These are phyloP conservation scores for Neonectria coccinea DNA, from an alignment of 2,329 filamentous ascomycete species.

Conservation along the genomic window DNA sequence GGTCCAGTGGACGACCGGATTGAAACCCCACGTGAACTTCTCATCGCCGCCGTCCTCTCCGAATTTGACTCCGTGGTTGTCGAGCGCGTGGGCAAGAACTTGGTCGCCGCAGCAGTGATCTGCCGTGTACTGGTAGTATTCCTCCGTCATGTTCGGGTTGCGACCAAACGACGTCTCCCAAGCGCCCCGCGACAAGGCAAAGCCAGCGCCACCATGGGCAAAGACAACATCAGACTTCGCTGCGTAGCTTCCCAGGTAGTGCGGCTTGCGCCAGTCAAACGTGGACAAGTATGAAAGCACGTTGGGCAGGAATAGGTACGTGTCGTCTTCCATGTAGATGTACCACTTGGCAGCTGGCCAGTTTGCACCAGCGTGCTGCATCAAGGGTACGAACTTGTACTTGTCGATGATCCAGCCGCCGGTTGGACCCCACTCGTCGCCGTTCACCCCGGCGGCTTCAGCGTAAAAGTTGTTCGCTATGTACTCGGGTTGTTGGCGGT, in stretches of 20 bases:
- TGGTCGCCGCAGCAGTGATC: slow-evolving; percentile 45
- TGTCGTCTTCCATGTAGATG: slow-evolving; percentile 44
- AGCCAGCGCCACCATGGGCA: slow-evolving; percentile 43
- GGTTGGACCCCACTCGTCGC: slow-evolving; percentile 40
- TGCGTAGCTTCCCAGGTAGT: slow-evolving; percentile 43
- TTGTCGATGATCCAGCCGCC: slow-evolving; percentile 46
- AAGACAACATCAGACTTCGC: slow-evolving; percentile 42
- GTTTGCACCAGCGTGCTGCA: slow-evolving; percentile 40
- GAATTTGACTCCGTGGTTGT: slow-evolving; percentile 38
- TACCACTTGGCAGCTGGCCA: slow-evolving; percentile 44
- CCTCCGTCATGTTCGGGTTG: slow-evolving; percentile 32
- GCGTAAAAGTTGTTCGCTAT: slow-evolving; percentile 40
- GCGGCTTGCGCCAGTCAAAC: slow-evolving; percentile 37
- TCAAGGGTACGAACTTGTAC: slow-evolving; percentile 44
- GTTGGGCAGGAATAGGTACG: slow-evolving; percentile 42
- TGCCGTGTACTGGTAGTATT: slow-evolving; percentile 40
- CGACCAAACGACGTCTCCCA: slow-evolving; percentile 42
- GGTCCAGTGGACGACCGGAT: slow-evolving; percentile 41
- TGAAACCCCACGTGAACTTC: slow-evolving; percentile 44
- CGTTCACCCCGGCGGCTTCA: slow-evolving; percentile 37
- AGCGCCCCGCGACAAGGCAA: slow-evolving; percentile 40
- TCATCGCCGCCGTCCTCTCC: slow-evolving; percentile 43
- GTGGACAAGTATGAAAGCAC: slow-evolving; percentile 32
- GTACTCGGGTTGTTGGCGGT: slow-evolving; percentile 41
- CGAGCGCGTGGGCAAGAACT: slow-evolving; percentile 38